phyloP scores from a whole-genome alignment of 1,284 basidiomycete genomes.

The Moesziomyces globuligerus region DNA sequence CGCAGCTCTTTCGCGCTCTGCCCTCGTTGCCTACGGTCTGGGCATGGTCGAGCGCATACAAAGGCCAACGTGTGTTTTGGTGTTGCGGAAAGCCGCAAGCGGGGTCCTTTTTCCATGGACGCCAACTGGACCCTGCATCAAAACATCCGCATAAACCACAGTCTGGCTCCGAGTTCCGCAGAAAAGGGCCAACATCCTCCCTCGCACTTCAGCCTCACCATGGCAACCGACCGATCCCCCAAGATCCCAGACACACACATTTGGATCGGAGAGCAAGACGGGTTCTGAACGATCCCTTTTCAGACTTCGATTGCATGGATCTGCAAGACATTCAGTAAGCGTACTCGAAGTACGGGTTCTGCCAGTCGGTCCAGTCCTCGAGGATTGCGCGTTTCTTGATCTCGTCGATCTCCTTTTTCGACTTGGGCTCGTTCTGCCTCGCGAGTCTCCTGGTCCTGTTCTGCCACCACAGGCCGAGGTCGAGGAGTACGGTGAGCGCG shows the following conservation, averaged over 20 bases:
- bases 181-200: no score
- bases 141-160: background rate
- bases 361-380: constrained; percentile 46
- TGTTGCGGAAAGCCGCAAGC: background rate
- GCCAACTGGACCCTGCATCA: background rate
- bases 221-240: no score
- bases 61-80: background rate
- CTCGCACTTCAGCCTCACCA: no score
- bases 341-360: constrained; percentile 49
- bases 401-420: constrained; percentile 21
- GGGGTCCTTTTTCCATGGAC: no score
- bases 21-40: no score
- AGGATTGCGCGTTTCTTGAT: constrained; percentile 36
- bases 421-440: constrained; percentile 17
- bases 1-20: no score
- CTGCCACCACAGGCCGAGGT: constrained; percentile 34
- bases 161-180: background rate
- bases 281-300: constrained; percentile 17
- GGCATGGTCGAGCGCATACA: no score
- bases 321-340: constrained; percentile 21
- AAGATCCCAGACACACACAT: no score
- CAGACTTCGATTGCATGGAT: no score
- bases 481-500: constrained; percentile 32
- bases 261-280: background rate
- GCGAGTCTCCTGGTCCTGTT: constrained; percentile 27